phyloP scores from a whole-genome alignment of 495 filamentous ascomycete species.

The Aspergillus diversus region DNA sequence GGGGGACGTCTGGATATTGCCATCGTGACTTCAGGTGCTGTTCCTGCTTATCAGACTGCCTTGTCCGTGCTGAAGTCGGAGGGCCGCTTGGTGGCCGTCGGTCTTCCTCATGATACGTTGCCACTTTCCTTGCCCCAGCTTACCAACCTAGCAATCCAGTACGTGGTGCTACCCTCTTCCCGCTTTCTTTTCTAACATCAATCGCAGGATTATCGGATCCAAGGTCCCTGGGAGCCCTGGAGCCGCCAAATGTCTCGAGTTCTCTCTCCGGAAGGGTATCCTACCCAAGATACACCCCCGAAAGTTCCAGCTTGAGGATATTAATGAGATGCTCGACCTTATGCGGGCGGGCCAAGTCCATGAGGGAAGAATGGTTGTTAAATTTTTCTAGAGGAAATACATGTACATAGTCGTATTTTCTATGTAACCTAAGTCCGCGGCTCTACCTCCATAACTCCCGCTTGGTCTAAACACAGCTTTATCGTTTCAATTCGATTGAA shows the following conservation, averaged over 20 bases:
- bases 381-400: background rate
- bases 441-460: background rate
- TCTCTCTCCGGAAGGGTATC: constrained; percentile 23
- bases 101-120: constrained; percentile 17
- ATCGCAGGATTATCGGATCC: constrained; percentile 22
- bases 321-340: constrained; percentile 30
- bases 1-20: constrained; percentile 18
- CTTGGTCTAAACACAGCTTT: too few species aligned
- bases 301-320: constrained; percentile 27
- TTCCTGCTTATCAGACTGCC: constrained; percentile 24
- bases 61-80: constrained; percentile 14
- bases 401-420: too few species aligned
- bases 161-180: background rate
- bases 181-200: background rate
- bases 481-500: too few species aligned
- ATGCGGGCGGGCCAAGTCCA: constrained; percentile 15
- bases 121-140: background rate
- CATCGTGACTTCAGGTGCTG: constrained; percentile 23
- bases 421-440: too few species aligned
- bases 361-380: constrained; percentile 1
- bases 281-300: constrained; percentile 21
- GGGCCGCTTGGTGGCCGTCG: constrained; percentile 24
- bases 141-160: background rate
- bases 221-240: constrained; percentile 17
- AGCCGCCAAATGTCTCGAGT: constrained; percentile 20